phyloP scores from a whole-genome alignment of 1,284 basidiomycete species.

The Singerocomus rubriflavus region DNA sequence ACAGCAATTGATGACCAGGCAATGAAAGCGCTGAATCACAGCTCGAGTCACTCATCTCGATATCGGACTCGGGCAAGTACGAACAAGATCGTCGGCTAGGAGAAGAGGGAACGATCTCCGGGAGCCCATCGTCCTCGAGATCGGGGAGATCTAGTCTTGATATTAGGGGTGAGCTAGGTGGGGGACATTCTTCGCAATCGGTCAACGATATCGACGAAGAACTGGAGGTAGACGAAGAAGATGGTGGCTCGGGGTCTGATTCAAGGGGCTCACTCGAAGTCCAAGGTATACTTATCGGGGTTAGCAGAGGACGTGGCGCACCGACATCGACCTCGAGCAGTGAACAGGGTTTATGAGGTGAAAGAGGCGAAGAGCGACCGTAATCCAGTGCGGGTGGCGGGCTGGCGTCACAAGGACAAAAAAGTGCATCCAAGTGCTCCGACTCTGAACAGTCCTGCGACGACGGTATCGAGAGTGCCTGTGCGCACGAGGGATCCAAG shows the following conservation, averaged over 20 bases:
- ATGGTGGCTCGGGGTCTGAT: constrained; percentile 16
- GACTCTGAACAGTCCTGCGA: constrained; percentile 19
- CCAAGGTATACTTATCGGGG: constrained; percentile 25
- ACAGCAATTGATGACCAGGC: constrained; percentile 27
- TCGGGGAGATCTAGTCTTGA: constrained; percentile 31
- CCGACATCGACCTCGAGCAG: constrained; percentile 28
- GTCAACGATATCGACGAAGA: constrained; percentile 21
- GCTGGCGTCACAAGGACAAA: constrained; percentile 14
- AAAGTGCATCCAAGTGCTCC: constrained; percentile 21
- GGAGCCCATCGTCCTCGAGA: constrained; percentile 29
- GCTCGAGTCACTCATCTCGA: constrained; percentile 18
- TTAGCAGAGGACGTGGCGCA: constrained; percentile 14
- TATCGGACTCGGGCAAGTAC: constrained; percentile 32
- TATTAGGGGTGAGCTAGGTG: constrained; percentile 31
- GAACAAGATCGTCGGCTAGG: constrained; percentile 33
- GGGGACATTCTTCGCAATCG: constrained; percentile 22
- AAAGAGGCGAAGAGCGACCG: constrained; percentile 13
- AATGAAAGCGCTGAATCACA: constrained; percentile 10
- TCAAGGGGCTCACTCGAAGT: constrained; percentile 5
- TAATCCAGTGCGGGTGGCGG: constrained; percentile 16
- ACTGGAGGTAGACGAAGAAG: constrained; percentile 9
- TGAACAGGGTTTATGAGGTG: constrained; percentile 20
- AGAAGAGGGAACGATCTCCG: constrained; percentile 31
- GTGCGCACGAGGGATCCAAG: constrained; percentile 21
- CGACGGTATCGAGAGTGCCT: constrained; percentile 13